Base-by-base conservation (phyloP, 805 yeast genomes). In the Candida silvicultrix region DNA sequence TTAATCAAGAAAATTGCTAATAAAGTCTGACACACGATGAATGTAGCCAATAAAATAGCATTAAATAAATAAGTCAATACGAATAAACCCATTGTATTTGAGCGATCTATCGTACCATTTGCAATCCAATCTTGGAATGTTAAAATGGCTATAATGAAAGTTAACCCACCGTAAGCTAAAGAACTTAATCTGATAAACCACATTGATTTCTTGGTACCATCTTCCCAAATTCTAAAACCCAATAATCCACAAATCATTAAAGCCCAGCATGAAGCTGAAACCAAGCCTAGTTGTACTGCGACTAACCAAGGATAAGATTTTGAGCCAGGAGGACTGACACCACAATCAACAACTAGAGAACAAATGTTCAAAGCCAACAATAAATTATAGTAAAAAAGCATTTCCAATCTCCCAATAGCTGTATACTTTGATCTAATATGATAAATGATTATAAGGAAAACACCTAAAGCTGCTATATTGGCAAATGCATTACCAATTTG, bases 201-300 rank as follows among this genome's bases (percentile, higher is more conserved):
- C 71, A 87, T 74, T 1, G 96, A 81, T 47, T 60, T 69, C 16
- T 63, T 59, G 1, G 96, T 84, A 18, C 97, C 97, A 64, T 92
- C 99, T 63, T 90, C 97, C 95, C 96, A 94, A 32, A 90, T 66
- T 63, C 89, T 94, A 63, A 89, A 89, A 18, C 92, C 90, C 18
- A 89, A 65, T 5, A 94, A 60, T 4, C 97, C 97, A 49, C 84
- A 83, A 44, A 80, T 70, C 59, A 86, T 67, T 44, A 92, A 63
- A 37, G 85, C 66, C 71, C 83, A 72, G 58, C 95, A 85, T 31
- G 82, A 74, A 0, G 86, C 83, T 12, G 89, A 80, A 0, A 85
- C 74, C 18, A 87, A 57, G 0, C 92, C 96, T 20, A 83, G 62
- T 62, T 92, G 97, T 7, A 83, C 71, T 14, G 94, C 80, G 5